Evolutionary conservation across 805 yeast genomes (phyloP).

Genomic region (Yarrowia osloensis): DNA sequence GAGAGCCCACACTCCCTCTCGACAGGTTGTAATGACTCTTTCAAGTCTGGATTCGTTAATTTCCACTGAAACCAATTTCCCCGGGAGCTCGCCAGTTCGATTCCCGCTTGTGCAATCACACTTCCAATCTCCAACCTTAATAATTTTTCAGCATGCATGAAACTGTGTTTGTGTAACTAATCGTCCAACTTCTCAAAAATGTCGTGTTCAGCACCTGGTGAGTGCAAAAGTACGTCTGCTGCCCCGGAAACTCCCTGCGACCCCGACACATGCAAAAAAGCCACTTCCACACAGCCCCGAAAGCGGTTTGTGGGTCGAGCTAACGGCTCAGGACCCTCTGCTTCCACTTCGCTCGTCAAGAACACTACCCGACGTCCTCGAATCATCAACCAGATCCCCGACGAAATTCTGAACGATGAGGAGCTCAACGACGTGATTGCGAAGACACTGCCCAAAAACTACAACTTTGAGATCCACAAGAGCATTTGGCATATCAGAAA

Average conservation of each 20-base stretch:
- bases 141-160: slow-evolving; percentile 4
- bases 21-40: too few relatives aligned
- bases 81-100: not conserved
- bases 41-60: too few relatives aligned
- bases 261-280: not conserved
- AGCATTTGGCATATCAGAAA: slow-evolving; percentile 91
- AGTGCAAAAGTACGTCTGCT: not conserved
- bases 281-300: slow-evolving; percentile 2
- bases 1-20: too few relatives aligned
- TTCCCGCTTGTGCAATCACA: not conserved
- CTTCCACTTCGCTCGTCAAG: slow-evolving; percentile 16
- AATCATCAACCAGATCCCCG: slow-evolving; percentile 82
- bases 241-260: not conserved
- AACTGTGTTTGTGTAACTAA: not conserved
- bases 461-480: slow-evolving; percentile 94
- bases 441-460: slow-evolving; percentile 75
- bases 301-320: slow-evolving; percentile 25
- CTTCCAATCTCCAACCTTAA: not conserved
- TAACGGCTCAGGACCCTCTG: not conserved
- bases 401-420: slow-evolving; percentile 73
- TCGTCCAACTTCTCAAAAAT: not conserved
- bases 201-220: not conserved
- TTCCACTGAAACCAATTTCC: too few relatives aligned
- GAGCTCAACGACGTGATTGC: slow-evolving; percentile 83
- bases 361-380: slow-evolving; percentile 40